Conservation (phyloP, 768 basidiomycete species). For the Gymnopilus dilepis region DNA sequence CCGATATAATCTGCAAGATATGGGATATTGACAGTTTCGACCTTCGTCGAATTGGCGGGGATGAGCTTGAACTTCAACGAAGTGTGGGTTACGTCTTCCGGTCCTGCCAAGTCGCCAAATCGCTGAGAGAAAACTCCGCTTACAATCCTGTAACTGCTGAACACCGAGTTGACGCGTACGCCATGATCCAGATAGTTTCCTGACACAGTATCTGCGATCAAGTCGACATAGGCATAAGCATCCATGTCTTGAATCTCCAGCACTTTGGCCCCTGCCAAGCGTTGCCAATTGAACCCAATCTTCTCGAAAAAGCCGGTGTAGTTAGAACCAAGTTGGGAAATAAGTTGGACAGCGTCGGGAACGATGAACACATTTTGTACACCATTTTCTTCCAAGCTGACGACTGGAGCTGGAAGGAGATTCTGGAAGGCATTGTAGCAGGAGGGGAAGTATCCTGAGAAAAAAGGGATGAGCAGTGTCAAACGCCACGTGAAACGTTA, state of each 20-base stretch:
- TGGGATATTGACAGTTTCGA: constrained; percentile 57
- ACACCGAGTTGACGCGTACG: constrained; percentile 65
- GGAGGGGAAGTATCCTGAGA: constrained; percentile 57
- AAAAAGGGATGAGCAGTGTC: neutral
- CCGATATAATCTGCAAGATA: constrained; percentile 56
- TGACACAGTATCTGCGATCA: constrained; percentile 60
- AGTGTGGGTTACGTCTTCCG: constrained; percentile 49
- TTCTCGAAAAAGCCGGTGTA: constrained; percentile 53
- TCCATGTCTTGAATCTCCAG: constrained; percentile 57
- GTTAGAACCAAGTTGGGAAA: constrained; percentile 48
- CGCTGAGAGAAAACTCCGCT: constrained; percentile 59
- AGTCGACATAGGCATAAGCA: constrained; percentile 59
- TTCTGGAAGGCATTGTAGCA: constrained; percentile 63
- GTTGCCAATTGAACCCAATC: constrained; percentile 60
- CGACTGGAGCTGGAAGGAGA: constrained; percentile 60
- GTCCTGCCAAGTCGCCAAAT: constrained; percentile 61
- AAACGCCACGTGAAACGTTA: neutral
- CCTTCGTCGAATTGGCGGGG: constrained; percentile 47
- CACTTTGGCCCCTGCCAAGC: constrained; percentile 64
- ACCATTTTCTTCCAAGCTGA: constrained; percentile 55
- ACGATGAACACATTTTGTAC: constrained; percentile 54
- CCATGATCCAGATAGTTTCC: constrained; percentile 70
- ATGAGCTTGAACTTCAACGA: constrained; percentile 55
- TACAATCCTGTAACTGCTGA: constrained; percentile 60
- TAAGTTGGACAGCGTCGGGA: constrained; percentile 58